Conservation (phyloP, 306 rosid genomes). For the Cucumis melo region DNA sequence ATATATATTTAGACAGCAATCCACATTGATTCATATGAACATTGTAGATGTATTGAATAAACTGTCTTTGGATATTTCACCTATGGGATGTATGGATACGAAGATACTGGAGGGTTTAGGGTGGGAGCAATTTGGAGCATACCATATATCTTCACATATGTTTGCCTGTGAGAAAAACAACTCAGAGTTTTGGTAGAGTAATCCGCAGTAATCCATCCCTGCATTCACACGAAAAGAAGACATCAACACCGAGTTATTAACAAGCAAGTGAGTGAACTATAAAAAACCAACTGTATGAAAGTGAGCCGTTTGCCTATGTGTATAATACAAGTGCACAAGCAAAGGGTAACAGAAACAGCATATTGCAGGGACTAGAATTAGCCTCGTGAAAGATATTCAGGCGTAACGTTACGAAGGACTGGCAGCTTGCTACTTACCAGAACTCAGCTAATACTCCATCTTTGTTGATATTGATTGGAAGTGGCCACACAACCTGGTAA, state of each 20-base stretch:
- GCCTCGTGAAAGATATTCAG: not conserved
- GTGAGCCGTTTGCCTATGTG: not conserved
- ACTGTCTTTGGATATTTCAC: not conserved
- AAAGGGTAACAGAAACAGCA: not conserved
- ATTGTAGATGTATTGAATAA: not conserved
- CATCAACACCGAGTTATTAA: not conserved
- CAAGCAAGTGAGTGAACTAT: not conserved
- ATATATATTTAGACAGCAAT: not conserved
- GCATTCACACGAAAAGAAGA: conserved; percentile 11
- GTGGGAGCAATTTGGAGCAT: not conserved
- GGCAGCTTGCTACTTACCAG: conserved; percentile 30
- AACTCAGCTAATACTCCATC: conserved; percentile 59
- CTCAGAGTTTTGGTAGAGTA: conserved; percentile 48
- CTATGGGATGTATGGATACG: not conserved
- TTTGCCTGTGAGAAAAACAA: not conserved
- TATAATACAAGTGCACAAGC: not conserved
- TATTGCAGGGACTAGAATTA: not conserved
- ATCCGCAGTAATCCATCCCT: conserved; percentile 76
- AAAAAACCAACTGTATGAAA: not conserved
- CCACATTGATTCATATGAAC: not conserved
- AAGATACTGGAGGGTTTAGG: not conserved
- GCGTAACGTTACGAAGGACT: not conserved
- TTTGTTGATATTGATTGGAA: conserved; percentile 55
- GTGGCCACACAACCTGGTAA: conserved; percentile 54
- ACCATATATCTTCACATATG: not conserved